Evolutionary conservation across 2,329 filamentous ascomycete species (phyloP).

Genomic region (Sporothrix pseudoabietina): DNA sequence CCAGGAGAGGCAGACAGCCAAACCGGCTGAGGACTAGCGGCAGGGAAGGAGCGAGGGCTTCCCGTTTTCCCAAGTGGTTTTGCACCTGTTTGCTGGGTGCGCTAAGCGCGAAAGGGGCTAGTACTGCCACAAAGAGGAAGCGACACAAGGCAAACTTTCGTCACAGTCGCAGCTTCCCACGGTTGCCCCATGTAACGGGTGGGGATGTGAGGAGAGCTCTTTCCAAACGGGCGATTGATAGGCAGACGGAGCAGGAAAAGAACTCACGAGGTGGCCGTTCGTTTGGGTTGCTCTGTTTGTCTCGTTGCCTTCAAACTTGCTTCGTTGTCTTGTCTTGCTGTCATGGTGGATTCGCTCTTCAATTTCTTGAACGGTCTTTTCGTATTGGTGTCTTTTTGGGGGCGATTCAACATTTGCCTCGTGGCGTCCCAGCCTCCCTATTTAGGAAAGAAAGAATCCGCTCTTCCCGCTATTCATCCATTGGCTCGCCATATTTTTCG

Average conservation of each 20-base stretch:
- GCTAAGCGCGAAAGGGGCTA: conserved; percentile 31
- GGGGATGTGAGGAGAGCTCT: not conserved
- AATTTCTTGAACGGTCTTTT: no score
- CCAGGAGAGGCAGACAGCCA: conserved; percentile 32
- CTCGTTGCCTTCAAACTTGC: not conserved
- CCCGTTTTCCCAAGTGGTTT: conserved; percentile 17
- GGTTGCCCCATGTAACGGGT: conserved; percentile 35
- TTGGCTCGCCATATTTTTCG: not conserved
- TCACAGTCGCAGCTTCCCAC: conserved; percentile 24
- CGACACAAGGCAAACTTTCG: conserved; percentile 2
- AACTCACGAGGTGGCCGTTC: not conserved
- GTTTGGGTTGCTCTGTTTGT: conserved; percentile 5
- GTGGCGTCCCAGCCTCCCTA: conserved; percentile 19
- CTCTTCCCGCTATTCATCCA: not conserved
- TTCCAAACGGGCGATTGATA: conserved; percentile 1
- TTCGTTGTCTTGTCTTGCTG: not conserved
- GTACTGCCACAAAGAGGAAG: conserved; percentile 15
- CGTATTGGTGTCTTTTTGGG: not conserved
- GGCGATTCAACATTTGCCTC: not conserved
- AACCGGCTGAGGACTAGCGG: conserved; percentile 30
- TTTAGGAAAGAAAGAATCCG: not conserved
- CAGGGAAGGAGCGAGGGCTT: conserved; percentile 25
- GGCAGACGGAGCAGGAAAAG: conserved; percentile 1
- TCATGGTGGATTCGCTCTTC: not conserved
- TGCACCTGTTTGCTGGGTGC: conserved; percentile 14